These are phyloP conservation scores for Salix koriyanagi DNA, from an alignment of 345 rosid genomes.

Conservation along the genomic window DNA sequence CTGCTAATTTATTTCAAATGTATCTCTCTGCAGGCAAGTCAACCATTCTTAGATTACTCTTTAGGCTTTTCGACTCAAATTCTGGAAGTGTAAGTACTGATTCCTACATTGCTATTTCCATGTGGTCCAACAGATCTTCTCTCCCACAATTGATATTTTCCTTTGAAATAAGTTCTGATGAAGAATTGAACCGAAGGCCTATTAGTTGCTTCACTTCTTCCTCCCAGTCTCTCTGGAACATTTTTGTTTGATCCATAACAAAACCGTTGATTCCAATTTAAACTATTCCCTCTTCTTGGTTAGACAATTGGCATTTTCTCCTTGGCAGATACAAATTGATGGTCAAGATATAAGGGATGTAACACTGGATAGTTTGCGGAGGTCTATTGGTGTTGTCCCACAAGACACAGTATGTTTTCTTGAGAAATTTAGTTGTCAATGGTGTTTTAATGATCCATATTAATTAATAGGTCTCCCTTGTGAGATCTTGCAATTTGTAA, in stretches of 20 bases:
- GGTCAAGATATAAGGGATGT: constrained; percentile 84
- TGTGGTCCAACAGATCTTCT: background rate
- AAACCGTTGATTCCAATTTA: background rate
- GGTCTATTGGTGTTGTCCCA: constrained; percentile 84
- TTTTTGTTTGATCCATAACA: constrained; percentile 2
- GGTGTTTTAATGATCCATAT: background rate
- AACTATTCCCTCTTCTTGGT: background rate
- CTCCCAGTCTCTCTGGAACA: background rate
- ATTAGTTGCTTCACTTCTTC: background rate
- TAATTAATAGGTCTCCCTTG: background rate
- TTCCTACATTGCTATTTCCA: constrained; percentile 1
- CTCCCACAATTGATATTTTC: background rate
- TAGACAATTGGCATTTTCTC: background rate
- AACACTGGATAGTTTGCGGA: constrained; percentile 66
- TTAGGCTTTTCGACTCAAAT: constrained; percentile 76
- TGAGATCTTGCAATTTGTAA: constrained; percentile 1
- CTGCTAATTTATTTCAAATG: constrained; percentile 25
- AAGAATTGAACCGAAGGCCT: background rate
- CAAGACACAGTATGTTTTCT: constrained; percentile 81
- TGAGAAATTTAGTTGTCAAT: constrained; percentile 2
- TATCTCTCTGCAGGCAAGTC: constrained; percentile 76
- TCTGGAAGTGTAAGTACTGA: constrained; percentile 69
- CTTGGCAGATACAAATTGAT: constrained; percentile 65
- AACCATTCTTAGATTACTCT: constrained; percentile 85
- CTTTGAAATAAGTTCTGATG: background rate